Percentiles rank a stretch among this genome's conserved stretches.
Evolutionary conservation across 768 basidiomycete species (phyloP).

Genomic region (Phylloporus sp.): DNA sequence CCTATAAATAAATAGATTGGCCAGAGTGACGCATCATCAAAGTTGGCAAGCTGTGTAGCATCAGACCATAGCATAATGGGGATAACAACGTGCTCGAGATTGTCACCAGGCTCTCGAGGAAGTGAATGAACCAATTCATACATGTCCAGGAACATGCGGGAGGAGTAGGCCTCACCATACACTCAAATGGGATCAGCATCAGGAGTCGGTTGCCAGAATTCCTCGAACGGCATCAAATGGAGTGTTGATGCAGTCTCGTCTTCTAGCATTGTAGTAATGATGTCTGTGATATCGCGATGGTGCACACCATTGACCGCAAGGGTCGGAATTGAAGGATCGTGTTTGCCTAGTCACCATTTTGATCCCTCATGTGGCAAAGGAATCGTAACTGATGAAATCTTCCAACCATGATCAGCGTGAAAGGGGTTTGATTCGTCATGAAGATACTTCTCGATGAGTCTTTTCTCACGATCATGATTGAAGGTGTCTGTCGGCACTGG

Average conservation of each 20-base stretch:
- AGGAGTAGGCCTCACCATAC: neutral
- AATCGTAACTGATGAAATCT: constrained; percentile 1
- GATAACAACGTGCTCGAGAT: neutral
- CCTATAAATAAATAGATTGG: neutral
- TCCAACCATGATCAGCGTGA: neutral
- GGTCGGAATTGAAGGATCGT: neutral
- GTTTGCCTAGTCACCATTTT: neutral
- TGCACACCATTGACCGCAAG: neutral
- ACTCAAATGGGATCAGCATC: neutral
- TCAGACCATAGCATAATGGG: neutral
- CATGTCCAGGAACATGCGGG: neutral
- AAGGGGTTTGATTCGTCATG: neutral
- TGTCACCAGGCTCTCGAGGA: neutral
- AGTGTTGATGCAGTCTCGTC: neutral
- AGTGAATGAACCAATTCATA: neutral
- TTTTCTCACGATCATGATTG: neutral
- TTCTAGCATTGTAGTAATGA: neutral
- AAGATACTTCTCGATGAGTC: constrained; percentile 5
- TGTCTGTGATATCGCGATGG: neutral
- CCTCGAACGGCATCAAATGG: neutral
- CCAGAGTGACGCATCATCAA: neutral
- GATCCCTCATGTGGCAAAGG: constrained; percentile 1
- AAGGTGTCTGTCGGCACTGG: constrained; percentile 9
- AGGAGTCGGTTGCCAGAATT: neutral
- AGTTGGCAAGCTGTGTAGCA: neutral